Base-by-base conservation (phyloP, 2,329 filamentous ascomycete species). In the Cladophialophora yegresii region DNA sequence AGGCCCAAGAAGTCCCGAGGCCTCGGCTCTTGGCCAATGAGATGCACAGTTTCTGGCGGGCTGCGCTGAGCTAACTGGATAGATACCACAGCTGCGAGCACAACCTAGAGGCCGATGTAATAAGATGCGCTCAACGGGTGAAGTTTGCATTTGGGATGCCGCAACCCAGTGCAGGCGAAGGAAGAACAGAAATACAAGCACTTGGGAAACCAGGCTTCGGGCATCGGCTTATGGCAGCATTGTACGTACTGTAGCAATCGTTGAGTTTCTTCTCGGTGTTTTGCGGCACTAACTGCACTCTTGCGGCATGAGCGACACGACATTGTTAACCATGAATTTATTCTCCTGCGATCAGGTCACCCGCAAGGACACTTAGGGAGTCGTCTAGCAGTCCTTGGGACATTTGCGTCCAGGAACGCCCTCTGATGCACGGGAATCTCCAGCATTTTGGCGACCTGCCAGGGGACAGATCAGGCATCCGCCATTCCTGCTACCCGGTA, bases 401-500 rank as follows among this genome's bases (percentile, higher is more conserved):
- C 22, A 10, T n/a, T n/a, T 50, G 10, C 7, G 16, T 50, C 23
- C 20, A 5, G 9, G 4, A 26, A 16, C 12, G 8, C 8, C 20
- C 20, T 50, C 2, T 26, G 20, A 20, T 23, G 47, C 9, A 50
- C 13, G 8, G 16, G 22, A 28, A n/a, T n/a, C 8, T 12, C 13
- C 23, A 16, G 22, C n/a, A 7, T 0, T 23, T 32, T 30, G 13
- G 26, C 20, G 12, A n/a, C 50, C 28, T n/a, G 51, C 7, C 28
- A 30, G 28, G 51, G 51, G 28, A 6, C 5, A 20, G 22, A 54
- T 54, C 51, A 54, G 51, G 51, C 51, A 54, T 16, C 51, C 51
- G 51, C 51, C 51, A 54, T 54, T 54, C 28, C 30, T 23, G 47
- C 16, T 43, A 43, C 36, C 36, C 16, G 5, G 36, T 28, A 50